phyloP scores from a whole-genome alignment of 2,329 filamentous ascomycete genomes.

The Diaporthe humulicola region DNA sequence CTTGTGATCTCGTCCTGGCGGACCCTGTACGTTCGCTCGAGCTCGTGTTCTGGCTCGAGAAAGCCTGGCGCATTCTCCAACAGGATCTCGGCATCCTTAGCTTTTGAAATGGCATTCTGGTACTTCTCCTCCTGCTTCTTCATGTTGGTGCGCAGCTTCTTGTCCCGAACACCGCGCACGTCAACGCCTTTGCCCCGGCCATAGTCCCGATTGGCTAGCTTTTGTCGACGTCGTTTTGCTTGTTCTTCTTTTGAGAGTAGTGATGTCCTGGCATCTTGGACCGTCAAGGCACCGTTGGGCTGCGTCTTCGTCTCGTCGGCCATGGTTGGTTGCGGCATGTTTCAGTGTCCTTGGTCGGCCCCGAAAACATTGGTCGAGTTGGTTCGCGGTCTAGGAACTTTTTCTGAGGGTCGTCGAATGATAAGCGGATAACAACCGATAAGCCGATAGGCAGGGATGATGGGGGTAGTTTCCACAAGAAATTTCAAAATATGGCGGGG shows the following conservation, averaged over 20 bases:
- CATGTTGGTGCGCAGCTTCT: constrained; percentile 87
- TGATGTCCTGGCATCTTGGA: constrained; percentile 64
- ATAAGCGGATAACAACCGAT: constrained; percentile 1
- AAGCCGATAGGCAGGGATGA: constrained; percentile 30
- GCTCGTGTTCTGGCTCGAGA: constrained; percentile 86
- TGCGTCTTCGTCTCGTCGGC: constrained; percentile 52
- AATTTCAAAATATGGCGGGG: constrained; percentile 36
- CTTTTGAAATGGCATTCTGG: constrained; percentile 82
- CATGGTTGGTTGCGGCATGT: constrained; percentile 44
- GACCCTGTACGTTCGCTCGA: constrained; percentile 94
- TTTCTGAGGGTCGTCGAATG: constrained; percentile 23
- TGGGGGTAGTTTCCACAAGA: constrained; percentile 21
- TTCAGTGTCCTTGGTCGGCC: not conserved
- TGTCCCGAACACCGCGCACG: constrained; percentile 82
- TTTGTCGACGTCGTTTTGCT: constrained; percentile 64
- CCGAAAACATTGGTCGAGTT: not conserved
- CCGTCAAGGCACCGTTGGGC: constrained; percentile 66
- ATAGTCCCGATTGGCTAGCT: constrained; percentile 81
- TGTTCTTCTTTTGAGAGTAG: constrained; percentile 65
- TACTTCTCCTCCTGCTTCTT: constrained; percentile 85
- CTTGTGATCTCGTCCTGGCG: constrained; percentile 86
- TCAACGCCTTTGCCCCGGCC: constrained; percentile 85
- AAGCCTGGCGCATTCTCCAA: constrained; percentile 89
- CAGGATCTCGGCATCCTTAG: constrained; percentile 95
- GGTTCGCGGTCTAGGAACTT: constrained; percentile 28